A percentile compares a stretch with the other conserved stretches of the same genome.
phyloP scores from a whole-genome alignment of 768 basidiomycete genomes.

The Inosperma sp. region DNA sequence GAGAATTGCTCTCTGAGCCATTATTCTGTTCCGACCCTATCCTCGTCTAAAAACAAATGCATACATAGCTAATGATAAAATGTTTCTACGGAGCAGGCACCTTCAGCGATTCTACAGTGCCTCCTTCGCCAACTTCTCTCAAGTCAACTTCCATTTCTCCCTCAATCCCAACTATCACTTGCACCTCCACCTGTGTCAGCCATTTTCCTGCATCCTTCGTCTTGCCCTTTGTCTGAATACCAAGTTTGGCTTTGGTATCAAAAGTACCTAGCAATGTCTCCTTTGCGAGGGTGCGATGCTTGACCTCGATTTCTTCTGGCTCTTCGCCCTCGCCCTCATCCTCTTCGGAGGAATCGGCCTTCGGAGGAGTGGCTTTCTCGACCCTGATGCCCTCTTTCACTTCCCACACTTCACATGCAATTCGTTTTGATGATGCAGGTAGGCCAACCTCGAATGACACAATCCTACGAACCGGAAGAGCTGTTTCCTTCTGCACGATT shows the following conservation, averaged over 20 bases:
- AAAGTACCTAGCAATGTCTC: slow-evolving; percentile 45
- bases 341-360: slow-evolving; percentile 41
- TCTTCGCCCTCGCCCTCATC: slow-evolving; percentile 57
- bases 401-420: slow-evolving; percentile 77
- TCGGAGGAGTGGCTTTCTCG: slow-evolving; percentile 50
- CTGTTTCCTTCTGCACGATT: slow-evolving; percentile 65
- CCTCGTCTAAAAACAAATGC: too few species aligned
- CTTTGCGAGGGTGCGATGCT: slow-evolving; percentile 57
- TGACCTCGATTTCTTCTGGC: slow-evolving; percentile 57
- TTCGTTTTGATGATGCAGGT: slow-evolving; percentile 36
- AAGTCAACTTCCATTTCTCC: slow-evolving; percentile 37
- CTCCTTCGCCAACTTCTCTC: slow-evolving; percentile 34
- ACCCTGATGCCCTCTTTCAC: slow-evolving; percentile 61
- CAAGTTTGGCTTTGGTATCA: slow-evolving; percentile 39
- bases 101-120: slow-evolving; percentile 10
- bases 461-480: slow-evolving; percentile 60
- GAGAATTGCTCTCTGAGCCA: too few species aligned
- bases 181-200: slow-evolving; percentile 48
- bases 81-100: too few species aligned
- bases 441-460: slow-evolving; percentile 56
- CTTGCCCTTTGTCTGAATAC: slow-evolving; percentile 38
- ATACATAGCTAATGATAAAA: too few species aligned
- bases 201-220: slow-evolving; percentile 40
- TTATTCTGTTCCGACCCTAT: too few species aligned
- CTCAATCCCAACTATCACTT: slow-evolving; percentile 34